These are phyloP conservation scores for Geosmithia putterillii DNA, from an alignment of 2,329 filamentous ascomycete species.

Conservation along the genomic window DNA sequence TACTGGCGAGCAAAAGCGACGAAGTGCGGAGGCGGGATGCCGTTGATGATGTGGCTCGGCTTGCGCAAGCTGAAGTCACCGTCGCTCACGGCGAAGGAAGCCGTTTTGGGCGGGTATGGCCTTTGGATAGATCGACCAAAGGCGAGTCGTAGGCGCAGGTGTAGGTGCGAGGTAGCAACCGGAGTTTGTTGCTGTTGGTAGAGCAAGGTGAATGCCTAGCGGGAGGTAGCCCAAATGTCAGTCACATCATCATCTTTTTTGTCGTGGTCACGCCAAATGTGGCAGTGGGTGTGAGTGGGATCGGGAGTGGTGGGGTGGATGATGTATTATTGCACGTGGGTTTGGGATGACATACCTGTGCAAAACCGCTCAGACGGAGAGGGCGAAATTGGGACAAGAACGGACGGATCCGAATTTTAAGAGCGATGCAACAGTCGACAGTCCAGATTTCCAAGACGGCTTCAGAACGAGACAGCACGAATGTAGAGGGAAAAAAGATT, in stretches of 20 bases:
- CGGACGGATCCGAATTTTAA: neutral
- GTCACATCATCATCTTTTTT: neutral
- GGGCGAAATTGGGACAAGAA: neutral
- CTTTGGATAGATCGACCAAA: slow-evolving; percentile 54
- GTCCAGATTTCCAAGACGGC: too few species aligned
- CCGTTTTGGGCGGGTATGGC: slow-evolving; percentile 43
- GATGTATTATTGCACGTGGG: too few species aligned
- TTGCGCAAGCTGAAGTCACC: slow-evolving; percentile 59
- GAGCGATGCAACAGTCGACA: neutral
- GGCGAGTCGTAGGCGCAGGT: slow-evolving; percentile 22
- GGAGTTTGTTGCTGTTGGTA: neutral
- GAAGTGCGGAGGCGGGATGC: slow-evolving; percentile 41
- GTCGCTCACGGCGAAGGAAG: slow-evolving; percentile 52
- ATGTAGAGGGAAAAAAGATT: neutral
- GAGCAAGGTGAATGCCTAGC: too few species aligned
- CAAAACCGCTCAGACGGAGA: too few species aligned
- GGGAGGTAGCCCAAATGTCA: neutral
- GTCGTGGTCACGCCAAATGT: too few species aligned
- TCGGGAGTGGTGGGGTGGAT: too few species aligned
- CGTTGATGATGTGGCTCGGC: slow-evolving; percentile 56
- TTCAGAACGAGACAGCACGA: neutral
- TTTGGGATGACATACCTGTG: too few species aligned
- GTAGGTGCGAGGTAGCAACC: neutral
- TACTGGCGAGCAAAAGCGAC: slow-evolving; percentile 30
- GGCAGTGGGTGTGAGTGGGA: too few species aligned